Conservation (phyloP, 805 yeast species). For the Yamadazyma tumulicola region DNA sequence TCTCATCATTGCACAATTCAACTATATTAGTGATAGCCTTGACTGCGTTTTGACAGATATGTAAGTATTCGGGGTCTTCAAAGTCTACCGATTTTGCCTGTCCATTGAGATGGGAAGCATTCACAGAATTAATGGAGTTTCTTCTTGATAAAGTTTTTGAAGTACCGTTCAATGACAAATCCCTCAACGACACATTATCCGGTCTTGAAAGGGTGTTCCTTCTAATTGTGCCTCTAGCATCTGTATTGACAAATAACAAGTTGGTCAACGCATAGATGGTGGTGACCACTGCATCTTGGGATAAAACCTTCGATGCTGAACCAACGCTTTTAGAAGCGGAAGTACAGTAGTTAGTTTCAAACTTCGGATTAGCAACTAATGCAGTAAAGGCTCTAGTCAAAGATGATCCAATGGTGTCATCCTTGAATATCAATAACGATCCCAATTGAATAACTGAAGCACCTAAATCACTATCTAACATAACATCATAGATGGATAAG, state of each 20-base stretch:
- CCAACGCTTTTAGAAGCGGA: slow-evolving; percentile 59
- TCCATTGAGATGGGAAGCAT: slow-evolving; percentile 9
- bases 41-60: slow-evolving; percentile 62
- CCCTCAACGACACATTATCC: slow-evolving; percentile 14
- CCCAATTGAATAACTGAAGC: slow-evolving; percentile 53
- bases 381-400: slow-evolving; percentile 47
- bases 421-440: slow-evolving; percentile 47
- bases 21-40: slow-evolving; percentile 66
- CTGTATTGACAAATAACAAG: slow-evolving; percentile 55
- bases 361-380: slow-evolving; percentile 52
- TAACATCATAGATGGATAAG: slow-evolving; percentile 49
- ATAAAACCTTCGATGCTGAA: slow-evolving; percentile 58
- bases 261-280: slow-evolving; percentile 82
- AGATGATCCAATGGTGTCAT: slow-evolving; percentile 33
- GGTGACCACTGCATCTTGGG: slow-evolving; percentile 81
- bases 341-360: slow-evolving; percentile 45
- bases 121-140: slow-evolving; percentile 1
- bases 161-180: slow-evolving; percentile 6
- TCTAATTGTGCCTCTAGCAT: slow-evolving; percentile 22
- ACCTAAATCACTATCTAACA: slow-evolving; percentile 51
- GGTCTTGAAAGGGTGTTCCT: slow-evolving; percentile 27
- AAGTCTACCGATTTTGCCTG: slow-evolving; percentile 9
- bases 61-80: slow-evolving; percentile 30
- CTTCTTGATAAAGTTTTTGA: slow-evolving; percentile 7
- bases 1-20: slow-evolving; percentile 60